Evolutionary conservation across 1,284 basidiomycete genomes (phyloP).

Genomic region (Pascua sp.): DNA sequence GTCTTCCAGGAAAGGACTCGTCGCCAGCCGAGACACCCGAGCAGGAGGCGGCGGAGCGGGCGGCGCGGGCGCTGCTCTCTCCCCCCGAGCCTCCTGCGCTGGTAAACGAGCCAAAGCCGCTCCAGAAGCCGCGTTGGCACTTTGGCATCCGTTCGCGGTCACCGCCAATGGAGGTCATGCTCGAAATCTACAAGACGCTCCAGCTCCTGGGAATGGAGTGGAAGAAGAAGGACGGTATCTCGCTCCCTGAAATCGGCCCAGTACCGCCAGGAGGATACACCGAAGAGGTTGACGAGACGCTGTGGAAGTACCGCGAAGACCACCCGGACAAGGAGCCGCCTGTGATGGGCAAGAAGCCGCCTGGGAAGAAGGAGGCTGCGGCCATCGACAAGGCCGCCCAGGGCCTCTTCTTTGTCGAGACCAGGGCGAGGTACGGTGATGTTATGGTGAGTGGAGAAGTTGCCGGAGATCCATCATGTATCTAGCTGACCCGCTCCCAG

Average conservation of each 20-base stretch:
- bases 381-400: constrained; percentile 55
- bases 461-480: neutral
- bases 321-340: constrained; percentile 32
- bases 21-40: constrained; percentile 4
- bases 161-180: constrained; percentile 98
- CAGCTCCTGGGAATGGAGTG: constrained; percentile 96
- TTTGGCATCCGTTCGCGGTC: constrained; percentile 94
- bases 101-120: constrained; percentile 29
- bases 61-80: constrained; percentile 39
- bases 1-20: constrained; percentile 59
- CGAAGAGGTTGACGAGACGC: constrained; percentile 40
- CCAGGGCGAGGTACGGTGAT: constrained; percentile 80
- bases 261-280: constrained; percentile 37
- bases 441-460: constrained; percentile 69
- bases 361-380: constrained; percentile 48
- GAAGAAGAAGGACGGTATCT: constrained; percentile 59
- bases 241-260: constrained; percentile 63
- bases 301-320: constrained; percentile 52
- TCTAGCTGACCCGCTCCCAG: constrained; percentile 49
- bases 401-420: constrained; percentile 89
- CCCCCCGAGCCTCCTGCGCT: constrained; percentile 14
- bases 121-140: constrained; percentile 77
- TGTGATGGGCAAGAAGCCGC: constrained; percentile 36
- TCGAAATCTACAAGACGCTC: constrained; percentile 94
- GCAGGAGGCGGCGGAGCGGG: constrained; percentile 40